Base-by-base conservation (phyloP, 2,329 filamentous ascomycete genomes). In the Pseudogymnoascus sp. region DNA sequence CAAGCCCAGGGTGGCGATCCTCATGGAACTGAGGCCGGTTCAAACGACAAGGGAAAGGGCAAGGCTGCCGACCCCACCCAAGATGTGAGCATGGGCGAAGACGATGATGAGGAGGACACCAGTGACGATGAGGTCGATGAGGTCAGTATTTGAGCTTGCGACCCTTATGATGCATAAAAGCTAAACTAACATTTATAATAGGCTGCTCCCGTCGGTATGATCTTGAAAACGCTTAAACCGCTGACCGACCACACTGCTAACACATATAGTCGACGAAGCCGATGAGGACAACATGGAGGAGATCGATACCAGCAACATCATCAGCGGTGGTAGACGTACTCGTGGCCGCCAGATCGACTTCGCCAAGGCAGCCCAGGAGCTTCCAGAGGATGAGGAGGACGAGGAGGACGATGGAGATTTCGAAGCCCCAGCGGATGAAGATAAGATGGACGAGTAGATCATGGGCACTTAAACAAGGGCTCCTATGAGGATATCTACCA, bases 331-430 rank as follows among this genome's bases (percentile, higher is more conserved):
- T 67, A 85, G 88, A 71, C 93, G 95, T 77, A 97, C 93, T 67
- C 93, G 93, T 73, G 93, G 93, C 74, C 90, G 91, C 77, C 84
- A 87, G 73, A 97, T 97, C 75, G 91, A 97, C 82, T 97, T 91
- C 78, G 89, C 89, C 72, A 92, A 96, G 80, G 93, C 93, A 18
- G 91, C 91, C 25, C 83, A 89, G 77, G 87, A 96, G 76, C 84
- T 89, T 70, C 86, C 84, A 56, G 84, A 82, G 67, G 84, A 86
- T n/a, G 87, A 90, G 6, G 89, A 93, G 4, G 89, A 91, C 12
- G 88, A 93, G 31, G 91, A 92, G 49, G 89, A 95, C 0, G 89
- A 89, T 53, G 85, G 84, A 23, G 79, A 80, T 68, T 88, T 88
- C 74, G 79, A 87, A 72, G 85, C 84, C 60, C 75, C 82, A 40